Percentiles rank a stretch among this genome's conserved stretches.
Conservation (phyloP, 768 basidiomycete species). For the Pleurotus tuoliensis region DNA sequence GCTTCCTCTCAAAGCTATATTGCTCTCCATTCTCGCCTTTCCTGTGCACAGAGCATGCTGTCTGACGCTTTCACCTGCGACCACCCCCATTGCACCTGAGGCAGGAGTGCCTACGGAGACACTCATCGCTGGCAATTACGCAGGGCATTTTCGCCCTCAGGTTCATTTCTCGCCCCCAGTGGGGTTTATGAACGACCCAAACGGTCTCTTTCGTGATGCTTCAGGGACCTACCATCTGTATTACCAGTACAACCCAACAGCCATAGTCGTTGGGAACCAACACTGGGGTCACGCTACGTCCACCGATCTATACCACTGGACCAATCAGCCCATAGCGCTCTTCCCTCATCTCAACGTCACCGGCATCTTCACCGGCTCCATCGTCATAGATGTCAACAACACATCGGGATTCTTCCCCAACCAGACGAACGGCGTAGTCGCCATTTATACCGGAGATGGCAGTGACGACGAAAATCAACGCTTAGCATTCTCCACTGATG, state of each 20-base stretch:
- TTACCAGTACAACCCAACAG: background rate
- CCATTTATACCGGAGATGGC: background rate
- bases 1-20: no score
- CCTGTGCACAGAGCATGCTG: no score
- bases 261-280: background rate
- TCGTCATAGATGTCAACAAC: background rate
- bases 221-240: background rate
- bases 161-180: background rate
- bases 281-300: background rate
- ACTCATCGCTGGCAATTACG: background rate
- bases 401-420: background rate
- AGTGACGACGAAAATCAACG: background rate
- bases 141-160: background rate
- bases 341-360: background rate
- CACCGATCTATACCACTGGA: constrained; percentile 1
- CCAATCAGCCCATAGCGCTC: background rate
- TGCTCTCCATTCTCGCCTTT: no score
- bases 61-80: no score
- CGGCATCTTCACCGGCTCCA: background rate
- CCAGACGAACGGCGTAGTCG: background rate
- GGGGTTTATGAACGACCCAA: background rate
- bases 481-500: background rate
- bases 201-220: background rate
- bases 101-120: no score
- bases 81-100: no score